Evolutionary conservation across 2,329 filamentous ascomycete genomes (phyloP).

Genomic region (Cadophora sp.): DNA sequence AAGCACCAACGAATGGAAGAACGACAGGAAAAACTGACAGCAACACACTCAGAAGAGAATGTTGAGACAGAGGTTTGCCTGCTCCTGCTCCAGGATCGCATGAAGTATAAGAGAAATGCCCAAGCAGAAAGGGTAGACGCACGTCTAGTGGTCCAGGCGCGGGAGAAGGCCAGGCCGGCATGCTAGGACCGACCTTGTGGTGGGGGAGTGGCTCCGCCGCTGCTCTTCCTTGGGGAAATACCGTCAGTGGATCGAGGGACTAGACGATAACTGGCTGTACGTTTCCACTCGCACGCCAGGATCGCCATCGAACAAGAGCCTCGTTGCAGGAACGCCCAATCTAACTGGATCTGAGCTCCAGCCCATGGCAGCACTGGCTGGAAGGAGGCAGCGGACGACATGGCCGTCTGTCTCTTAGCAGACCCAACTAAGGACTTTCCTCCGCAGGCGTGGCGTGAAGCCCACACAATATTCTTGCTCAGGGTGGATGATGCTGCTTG

Average conservation of each 20-base stretch:
- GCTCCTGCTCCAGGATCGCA: conserved; percentile 40
- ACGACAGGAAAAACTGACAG: conserved; percentile 39
- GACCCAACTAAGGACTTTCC: conserved; percentile 27
- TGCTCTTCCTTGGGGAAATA: conserved; percentile 26
- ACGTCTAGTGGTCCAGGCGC: conserved; percentile 40
- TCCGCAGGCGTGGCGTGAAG: conserved; percentile 26
- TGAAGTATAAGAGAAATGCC: conserved; percentile 44
- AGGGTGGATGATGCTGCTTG: conserved; percentile 28
- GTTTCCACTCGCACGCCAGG: conserved; percentile 33
- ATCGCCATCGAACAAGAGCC: conserved; percentile 23
- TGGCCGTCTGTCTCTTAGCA: conserved; percentile 15
- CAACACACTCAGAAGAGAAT: conserved; percentile 39
- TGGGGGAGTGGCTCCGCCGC: conserved; percentile 27
- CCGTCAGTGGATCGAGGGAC: conserved; percentile 2
- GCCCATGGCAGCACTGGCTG: conserved; percentile 12
- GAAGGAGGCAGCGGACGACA: conserved; percentile 13
- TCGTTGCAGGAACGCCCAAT: conserved; percentile 25
- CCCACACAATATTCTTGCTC: conserved; percentile 4
- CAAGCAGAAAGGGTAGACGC: conserved; percentile 33
- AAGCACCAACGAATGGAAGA: conserved; percentile 39
- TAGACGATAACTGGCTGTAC: conserved; percentile 24
- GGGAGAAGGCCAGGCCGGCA: conserved; percentile 36
- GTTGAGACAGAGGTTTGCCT: conserved; percentile 36
- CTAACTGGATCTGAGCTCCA: conserved; percentile 27
- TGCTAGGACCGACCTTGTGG: conserved; percentile 31